Evolutionary conservation across 2,329 filamentous ascomycete species (phyloP), one percentile per base, ranked within the genome.

Genomic region (Diaporthe humulicola): DNA sequence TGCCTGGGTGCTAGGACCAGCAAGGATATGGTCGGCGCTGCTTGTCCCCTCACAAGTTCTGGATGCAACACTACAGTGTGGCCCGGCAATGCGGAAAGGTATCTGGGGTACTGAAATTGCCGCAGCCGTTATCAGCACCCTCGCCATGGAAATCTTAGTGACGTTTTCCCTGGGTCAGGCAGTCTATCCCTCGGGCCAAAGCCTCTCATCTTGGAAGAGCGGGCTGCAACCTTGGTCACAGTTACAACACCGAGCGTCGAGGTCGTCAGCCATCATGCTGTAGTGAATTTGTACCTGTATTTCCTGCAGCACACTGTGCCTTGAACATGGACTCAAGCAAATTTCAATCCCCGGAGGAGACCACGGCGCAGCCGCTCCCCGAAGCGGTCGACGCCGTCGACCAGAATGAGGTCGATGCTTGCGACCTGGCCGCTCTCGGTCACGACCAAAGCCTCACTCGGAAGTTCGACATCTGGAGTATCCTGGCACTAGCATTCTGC

Each of bases 401-500:
- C n/a, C 70, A 73, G 50, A 60, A 73, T 36, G 66, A 45, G 38
- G 70, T 66, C 33, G 85, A 86, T 78, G 84, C 82, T 17, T 79
- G 79, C 38, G 84, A 86, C 72, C 84, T 86, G 33, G 85, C 85
- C 38, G 80, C 80, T 50, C 79, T 86, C 19, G 85, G 85, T 76
- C 85, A 86, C 76, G 80, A 79, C 57, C 82, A 86, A 79, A 78
- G 78, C 22, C 82, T 86, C 54, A 78, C 80, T 4, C 84, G 85
- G 75, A 86, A 90, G 77, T 91, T 91, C 79, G 85, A 84, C 79
- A 80, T 87, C 9, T 87, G 85, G 86, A 90, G 88, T 80, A 90
- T 91, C 88, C 83, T 91, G 15, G 86, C 88, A 28, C 84, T 91
- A 28, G 87, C 89, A 38, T 90, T 91, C 75, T 89, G 86, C 74